Base-by-base conservation (phyloP, 805 yeast species). In the Helenozyma baotianmanensis region DNA sequence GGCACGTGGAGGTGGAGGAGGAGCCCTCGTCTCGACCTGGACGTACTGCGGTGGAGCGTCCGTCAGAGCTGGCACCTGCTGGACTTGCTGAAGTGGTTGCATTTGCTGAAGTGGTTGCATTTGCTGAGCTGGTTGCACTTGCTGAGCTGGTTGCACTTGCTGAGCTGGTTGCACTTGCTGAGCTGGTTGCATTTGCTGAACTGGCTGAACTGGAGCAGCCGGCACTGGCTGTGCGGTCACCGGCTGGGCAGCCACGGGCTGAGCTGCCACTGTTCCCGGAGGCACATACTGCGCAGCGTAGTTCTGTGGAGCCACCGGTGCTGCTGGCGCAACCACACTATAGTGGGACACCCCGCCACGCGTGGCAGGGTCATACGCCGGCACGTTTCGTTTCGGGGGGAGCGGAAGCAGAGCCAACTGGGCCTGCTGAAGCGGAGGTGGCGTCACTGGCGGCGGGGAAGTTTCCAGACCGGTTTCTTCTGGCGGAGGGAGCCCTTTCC, bases 401-500 rank as follows among this genome's bases (percentile, higher is more conserved):
- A 36, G 42, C 3, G 38, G 43, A 4, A 39, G 44, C 5, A 5
- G 5, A 17, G 19, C 5, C 19, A 17, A 17, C 8, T 17, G 19
- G 8, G 19, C 19, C 19, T 17, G 5, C 19, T 17, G 7, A 5
- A 17, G 5, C 8, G 19, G 19, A 6, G 19, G 19, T 17, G 5
- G 19, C n/a, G n/a, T n/a, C n/a, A n/a, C n/a, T 17, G 19, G 7
- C 8, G 19, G 8, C 7, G 8, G 8, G 21, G 30, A 33, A 14
- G 29, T 24, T 5, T 17, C 8, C 19, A 17, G 19, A 5, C 7
- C 5, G 8, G 5, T 17, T 8, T 17, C 19, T 18, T 30, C 26
- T 16, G 28, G 35, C 2, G 36, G 37, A n/a, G 42, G 37, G n/a
- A 31, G 35, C 14, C 58, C 57, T 43, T 56, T 53, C 21, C 47